Base-by-base conservation (phyloP, 345 rosid species). In the Raphanus raphanistrum region DNA sequence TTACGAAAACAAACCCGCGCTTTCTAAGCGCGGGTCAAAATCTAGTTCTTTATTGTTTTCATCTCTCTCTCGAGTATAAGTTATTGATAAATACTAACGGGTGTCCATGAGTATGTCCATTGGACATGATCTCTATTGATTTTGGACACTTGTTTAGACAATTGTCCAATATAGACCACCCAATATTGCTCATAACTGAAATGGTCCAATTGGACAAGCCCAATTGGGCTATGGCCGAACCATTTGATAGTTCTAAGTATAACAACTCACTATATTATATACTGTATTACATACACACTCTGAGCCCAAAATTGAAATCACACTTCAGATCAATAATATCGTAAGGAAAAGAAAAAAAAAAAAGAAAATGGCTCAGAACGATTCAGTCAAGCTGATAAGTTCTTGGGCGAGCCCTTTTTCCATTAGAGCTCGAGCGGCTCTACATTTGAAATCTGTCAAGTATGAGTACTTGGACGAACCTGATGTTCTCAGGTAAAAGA, bases 401-500 rank as follows among this genome's bases (percentile, higher is more conserved):
- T 16, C n/a, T 63, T 63, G 68, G 68, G 38, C 68, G 48, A 63
- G 68, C 28, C 68, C 68, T 63, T 63, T 0, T 35, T 41, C 68
- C 28, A 8, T 35, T 9, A 63, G 68, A 27, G 68, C 28, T 33
- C 68, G 48, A 63, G 68, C 21, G 68, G 68, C 68, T 63, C 68
- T 63, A 33, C 68, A 63, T 48, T 63, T 63, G 48, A 63, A 63
- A 17, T 33, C 45, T 63, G 68, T 63, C 48, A 35, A 63, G 28
- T 63, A 63, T 3, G 48, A 63, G 68, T 63, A 63, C 68, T 8
- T 33, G 48, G 68, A 63, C 48, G 68, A 63, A 16, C 68, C 68
- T 33, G 68, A 63, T 63, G 28, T 63, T 63, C 68, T 63, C 21
- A 63, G 38, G n/a, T 16, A 48, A 2, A 63, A 63, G 48, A 63